These are phyloP conservation scores for Metschnikowia kunwiensis DNA, from an alignment of 805 yeast species.

Conservation along the genomic window DNA sequence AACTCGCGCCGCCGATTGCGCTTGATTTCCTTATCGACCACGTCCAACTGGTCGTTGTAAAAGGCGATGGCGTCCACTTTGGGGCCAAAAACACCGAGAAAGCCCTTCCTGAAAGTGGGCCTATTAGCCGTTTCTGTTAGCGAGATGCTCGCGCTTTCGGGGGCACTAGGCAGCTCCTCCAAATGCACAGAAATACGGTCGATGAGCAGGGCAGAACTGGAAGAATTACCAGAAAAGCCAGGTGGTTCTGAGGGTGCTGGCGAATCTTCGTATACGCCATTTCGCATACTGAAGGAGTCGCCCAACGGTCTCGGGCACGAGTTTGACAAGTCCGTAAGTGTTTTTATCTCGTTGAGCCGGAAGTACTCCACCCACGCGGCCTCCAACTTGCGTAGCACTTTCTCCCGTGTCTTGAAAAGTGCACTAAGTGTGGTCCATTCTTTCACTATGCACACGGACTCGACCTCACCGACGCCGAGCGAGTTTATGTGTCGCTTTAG, in stretches of 20 bases:
- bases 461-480: constrained; percentile 76
- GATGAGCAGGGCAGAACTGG: constrained; percentile 16
- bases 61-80: constrained; percentile 79
- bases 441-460: constrained; percentile 72
- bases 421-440: constrained; percentile 79
- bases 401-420: constrained; percentile 57
- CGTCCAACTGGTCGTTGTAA: constrained; percentile 63
- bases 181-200: constrained; percentile 29
- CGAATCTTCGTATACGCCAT: not conserved
- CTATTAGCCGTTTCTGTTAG: constrained; percentile 25
- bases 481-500: constrained; percentile 73
- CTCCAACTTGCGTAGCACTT: constrained; percentile 58
- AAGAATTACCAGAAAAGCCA: not conserved
- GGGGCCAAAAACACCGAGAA: constrained; percentile 61
- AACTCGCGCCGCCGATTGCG: constrained; percentile 65
- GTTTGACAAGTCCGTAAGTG: constrained; percentile 27
- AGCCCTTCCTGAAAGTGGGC: constrained; percentile 62
- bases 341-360: constrained; percentile 32
- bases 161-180: constrained; percentile 11
- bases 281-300: constrained; percentile 24
- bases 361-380: constrained; percentile 68
- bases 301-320: constrained; percentile 30
- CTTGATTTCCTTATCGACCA: constrained; percentile 66
- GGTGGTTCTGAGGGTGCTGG: not conserved
- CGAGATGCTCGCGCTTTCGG: constrained; percentile 7